Base-by-base conservation (phyloP, 2,329 filamentous ascomycete species). In the Aspergillus viridinutans region DNA sequence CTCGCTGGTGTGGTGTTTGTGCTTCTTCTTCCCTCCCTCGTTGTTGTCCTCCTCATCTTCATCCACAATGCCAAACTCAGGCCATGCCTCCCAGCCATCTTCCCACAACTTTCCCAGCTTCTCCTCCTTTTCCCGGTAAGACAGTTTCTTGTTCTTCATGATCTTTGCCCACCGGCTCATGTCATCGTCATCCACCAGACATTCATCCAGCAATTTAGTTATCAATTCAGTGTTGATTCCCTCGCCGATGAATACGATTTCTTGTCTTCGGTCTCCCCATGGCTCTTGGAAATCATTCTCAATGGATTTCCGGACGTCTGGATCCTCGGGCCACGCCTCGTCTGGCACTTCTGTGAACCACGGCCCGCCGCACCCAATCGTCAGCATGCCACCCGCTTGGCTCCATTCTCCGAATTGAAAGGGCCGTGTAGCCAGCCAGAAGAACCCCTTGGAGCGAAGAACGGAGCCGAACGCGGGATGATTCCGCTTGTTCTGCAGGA, bases 211-310 rank as follows among this genome's bases (percentile, higher is more conserved):
- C 35, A 80, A 68, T 4, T 69, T 72, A 25, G 79, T 81, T 17
- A 90, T 73, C 0, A 74, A 78, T 4, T 69, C 66, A 1, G 77
- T 66, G 51, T 89, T 78, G 14, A 90, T 76, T 4, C 79, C 78
- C 69, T 90, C 86, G 0, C 88, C 88, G 56, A 91, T 90, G 58
- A 90, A 88, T 2, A 90, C 88, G 6, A 90, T 69, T 69, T 90
- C 88, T 67, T 90, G 87, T 2, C 87, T 78, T 1, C 87, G 78
- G 62, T 90, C 88, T 0, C 86, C 87, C 85, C 86, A 90, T 8
- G 74, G 72, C 4, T 72, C 74, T 29, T 76, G 69, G 53, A 83
- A 82, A 56, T 84, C 80, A 32, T 80, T 74, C 52, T 73, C 68
- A 43, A 83, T 81, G 10, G 78, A 78, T 45, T 74, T 69, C 25